These are phyloP conservation scores for Canna indica DNA, from an alignment of 176 grass and related monocot genomes.

Conservation along the genomic window DNA sequence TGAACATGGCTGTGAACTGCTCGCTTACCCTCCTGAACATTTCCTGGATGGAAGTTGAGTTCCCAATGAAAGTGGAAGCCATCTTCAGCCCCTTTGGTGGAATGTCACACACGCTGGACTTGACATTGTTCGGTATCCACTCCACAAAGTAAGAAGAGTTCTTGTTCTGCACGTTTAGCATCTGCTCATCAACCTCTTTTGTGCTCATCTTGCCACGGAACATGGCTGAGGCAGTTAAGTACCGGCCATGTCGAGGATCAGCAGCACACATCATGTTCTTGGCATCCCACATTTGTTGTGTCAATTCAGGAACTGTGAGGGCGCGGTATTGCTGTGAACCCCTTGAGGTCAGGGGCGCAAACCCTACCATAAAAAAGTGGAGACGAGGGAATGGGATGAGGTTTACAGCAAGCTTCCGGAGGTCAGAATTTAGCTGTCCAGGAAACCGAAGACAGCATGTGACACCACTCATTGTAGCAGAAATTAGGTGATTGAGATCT, in stretches of 20 bases:
- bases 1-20: conserved; percentile 16
- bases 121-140: conserved; percentile 16
- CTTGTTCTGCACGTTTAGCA: conserved; percentile 14
- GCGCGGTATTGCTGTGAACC: conserved; percentile 3
- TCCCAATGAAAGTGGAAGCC: conserved; percentile 12
- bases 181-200: conserved; percentile 14
- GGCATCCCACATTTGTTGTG: conserved; percentile 19
- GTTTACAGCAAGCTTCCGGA: conserved; percentile 8
- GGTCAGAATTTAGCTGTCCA: conserved; percentile 1
- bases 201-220: conserved; percentile 19
- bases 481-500: background rate
- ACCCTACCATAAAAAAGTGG: conserved; percentile 5
- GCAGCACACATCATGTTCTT: conserved; percentile 20
- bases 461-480: background rate
- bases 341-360: background rate
- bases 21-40: conserved; percentile 14
- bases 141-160: conserved; percentile 16
- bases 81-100: conserved; percentile 15
- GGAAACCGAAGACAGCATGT: conserved; percentile 5
- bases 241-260: conserved; percentile 7
- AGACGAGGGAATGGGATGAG: conserved; percentile 6
- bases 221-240: conserved; percentile 11
- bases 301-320: conserved; percentile 12
- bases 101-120: conserved; percentile 15
- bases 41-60: conserved; percentile 11